A percentile compares a stretch with the other conserved stretches of the same genome.
phyloP scores from a whole-genome alignment of 75 land plant species.

The Larix kaempferi region DNA sequence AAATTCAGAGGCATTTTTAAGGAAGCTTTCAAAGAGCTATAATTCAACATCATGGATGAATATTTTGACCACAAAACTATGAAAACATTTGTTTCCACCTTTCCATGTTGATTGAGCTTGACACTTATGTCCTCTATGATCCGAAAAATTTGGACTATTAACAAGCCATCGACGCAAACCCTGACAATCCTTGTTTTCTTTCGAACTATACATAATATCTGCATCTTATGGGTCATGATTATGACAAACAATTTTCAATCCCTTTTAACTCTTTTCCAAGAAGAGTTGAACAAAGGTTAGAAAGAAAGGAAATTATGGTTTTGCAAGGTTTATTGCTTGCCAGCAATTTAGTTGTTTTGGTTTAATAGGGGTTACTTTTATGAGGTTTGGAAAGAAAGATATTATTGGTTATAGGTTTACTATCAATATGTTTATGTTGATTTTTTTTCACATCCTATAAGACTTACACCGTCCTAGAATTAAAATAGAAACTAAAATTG shows the following conservation, averaged over 20 bases:
- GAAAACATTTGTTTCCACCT: conserved; percentile 60
- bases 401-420: too few species aligned
- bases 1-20: conserved; percentile 46
- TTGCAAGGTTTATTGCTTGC: background rate
- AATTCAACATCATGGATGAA: conserved; percentile 22
- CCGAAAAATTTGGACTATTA: conserved; percentile 70
- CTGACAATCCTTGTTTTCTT: conserved; percentile 65
- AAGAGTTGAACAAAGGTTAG: background rate
- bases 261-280: background rate
- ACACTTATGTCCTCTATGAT: conserved; percentile 41
- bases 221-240: conserved; percentile 58
- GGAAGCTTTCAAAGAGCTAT: conserved; percentile 25
- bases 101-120: conserved; percentile 21
- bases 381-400: too few species aligned
- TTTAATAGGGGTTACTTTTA: too few species aligned
- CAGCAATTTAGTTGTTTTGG: background rate
- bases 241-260: conserved; percentile 52
- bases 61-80: conserved; percentile 33
- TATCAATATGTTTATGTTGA: too few species aligned
- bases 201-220: conserved; percentile 86
- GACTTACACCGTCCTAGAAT: too few species aligned
- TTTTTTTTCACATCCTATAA: too few species aligned
- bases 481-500: too few species aligned
- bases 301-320: background rate
- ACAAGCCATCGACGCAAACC: conserved; percentile 48